phyloP scores from a whole-genome alignment of 352 stramenopile species.

The Thraustotheca clavata region DNA sequence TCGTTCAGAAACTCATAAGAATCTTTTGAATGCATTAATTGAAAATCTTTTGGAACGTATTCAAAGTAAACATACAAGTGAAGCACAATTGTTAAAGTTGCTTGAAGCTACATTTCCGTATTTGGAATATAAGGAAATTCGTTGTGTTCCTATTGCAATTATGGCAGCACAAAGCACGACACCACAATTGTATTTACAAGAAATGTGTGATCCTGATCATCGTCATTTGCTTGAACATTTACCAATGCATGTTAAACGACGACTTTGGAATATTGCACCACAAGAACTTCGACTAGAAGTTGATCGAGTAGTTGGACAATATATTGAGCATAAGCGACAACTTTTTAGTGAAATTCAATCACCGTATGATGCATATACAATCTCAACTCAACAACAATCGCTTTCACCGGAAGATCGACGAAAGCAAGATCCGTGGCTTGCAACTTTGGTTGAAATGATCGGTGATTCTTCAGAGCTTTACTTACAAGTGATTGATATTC shows the following conservation, averaged over 20 bases:
- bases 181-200: conserved; percentile 58
- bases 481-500: conserved; percentile 63
- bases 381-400: background rate
- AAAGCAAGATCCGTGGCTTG: conserved; percentile 50
- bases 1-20: conserved; percentile 30
- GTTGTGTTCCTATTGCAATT: conserved; percentile 74
- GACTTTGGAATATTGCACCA: conserved; percentile 15
- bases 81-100: conserved; percentile 57
- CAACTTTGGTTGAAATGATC: conserved; percentile 66
- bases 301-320: conserved; percentile 6
- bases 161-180: conserved; percentile 72
- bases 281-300: conserved; percentile 20
- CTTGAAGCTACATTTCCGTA: conserved; percentile 81
- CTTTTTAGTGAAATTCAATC: background rate
- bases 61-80: conserved; percentile 57
- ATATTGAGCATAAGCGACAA: conserved; percentile 11
- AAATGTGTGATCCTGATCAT: conserved; percentile 79
- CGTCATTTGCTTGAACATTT: conserved; percentile 65
- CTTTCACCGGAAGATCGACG: conserved; percentile 51
- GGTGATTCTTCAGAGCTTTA: conserved; percentile 79
- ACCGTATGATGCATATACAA: background rate
- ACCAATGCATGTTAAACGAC: conserved; percentile 51
- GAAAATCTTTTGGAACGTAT: conserved; percentile 59
- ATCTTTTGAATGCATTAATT: conserved; percentile 59
- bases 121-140: conserved; percentile 81